These are phyloP conservation scores for Phaeodactylum tricornutum DNA, from an alignment of 108 stramenopile species.

Conservation along the genomic window DNA sequence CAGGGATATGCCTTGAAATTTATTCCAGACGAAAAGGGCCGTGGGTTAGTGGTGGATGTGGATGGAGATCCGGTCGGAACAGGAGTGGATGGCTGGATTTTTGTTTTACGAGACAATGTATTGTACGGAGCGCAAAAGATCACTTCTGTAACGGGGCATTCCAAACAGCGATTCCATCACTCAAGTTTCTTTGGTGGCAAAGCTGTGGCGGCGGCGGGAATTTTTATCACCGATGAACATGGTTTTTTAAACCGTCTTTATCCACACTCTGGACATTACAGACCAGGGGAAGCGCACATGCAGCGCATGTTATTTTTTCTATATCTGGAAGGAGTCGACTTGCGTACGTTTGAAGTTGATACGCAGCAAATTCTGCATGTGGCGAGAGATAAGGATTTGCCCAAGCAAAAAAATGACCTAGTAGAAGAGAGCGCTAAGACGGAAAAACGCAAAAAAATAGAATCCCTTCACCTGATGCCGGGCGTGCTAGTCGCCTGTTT, in stretches of 20 bases:
- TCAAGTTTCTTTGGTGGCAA: conserved; percentile 82
- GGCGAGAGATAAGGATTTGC: conserved; percentile 32
- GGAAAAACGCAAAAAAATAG: conserved; percentile 55
- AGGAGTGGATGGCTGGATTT: conserved; percentile 82
- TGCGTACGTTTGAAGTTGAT: conserved; percentile 70
- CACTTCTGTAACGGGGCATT: conserved; percentile 27
- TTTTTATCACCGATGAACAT: conserved; percentile 39
- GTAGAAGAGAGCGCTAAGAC: conserved; percentile 7
- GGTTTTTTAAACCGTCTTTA: conserved; percentile 39
- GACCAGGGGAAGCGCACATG: conserved; percentile 61
- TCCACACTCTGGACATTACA: conserved; percentile 71
- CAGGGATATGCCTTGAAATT: conserved; percentile 40
- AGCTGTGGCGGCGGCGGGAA: conserved; percentile 59
- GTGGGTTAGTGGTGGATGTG: conserved; percentile 30
- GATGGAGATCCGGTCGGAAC: conserved; percentile 41
- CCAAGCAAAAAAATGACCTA: neutral
- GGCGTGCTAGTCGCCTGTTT: conserved; percentile 54
- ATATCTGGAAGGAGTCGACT: conserved; percentile 49
- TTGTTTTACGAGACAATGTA: conserved; percentile 65
- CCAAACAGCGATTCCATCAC: conserved; percentile 78
- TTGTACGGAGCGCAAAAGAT: conserved; percentile 78
- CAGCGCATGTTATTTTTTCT: conserved; percentile 66
- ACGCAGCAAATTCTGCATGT: conserved; percentile 82
- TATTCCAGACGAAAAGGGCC: conserved; percentile 23
- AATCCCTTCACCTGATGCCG: conserved; percentile 36